Evolutionary conservation across 2,329 filamentous ascomycete genomes (phyloP), one percentile per base, ranked within the genome.

Genomic region (Ploettnerulaceae sp.): DNA sequence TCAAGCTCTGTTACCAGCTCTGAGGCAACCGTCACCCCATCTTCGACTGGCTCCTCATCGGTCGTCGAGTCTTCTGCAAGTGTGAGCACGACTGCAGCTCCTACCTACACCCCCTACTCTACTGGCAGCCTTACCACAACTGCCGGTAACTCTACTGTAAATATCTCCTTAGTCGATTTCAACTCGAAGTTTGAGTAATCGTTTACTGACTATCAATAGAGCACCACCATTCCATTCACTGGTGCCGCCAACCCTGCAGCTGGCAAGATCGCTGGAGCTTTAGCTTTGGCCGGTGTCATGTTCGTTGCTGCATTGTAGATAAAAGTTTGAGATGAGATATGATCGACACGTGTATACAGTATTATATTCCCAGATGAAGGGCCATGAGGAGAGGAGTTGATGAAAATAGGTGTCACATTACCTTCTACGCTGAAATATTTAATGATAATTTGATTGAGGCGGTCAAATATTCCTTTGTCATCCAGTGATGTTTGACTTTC

Each of bases 121-220:
- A 25, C 32, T 9, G 18, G 15, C 25, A 31, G 25, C 24, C 6
- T 14, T 8, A 37, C 33, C 12, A 21, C 14, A 2, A 17, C 17
- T 31, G 32, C 42, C n/a, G 25, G 32, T 9, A 45, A 37, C 25
- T 31, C 42, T 9, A 45, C 42, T 22, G 42, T 45, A 45, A 36
- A 17, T 35, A 29, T n/a, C 14, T n/a, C 17, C 25, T 21, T 12
- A 29, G 15, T 40, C 25, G 11, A 21, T 2, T 7, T 14, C 7
- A 14, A 26, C 29, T 24, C 18, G 11, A 3, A 25, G 3, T 21
- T 15, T 20, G 4, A 7, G 2, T 17, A 24, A 35, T 8, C 15
- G 11, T 9, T 15, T 9, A n/a, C 42, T 45, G 31, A 45, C 25
- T 2, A 5, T 20, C 3, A 12, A 40, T 11, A 47, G 44, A 40